These are phyloP conservation scores for Crithidia thermophila DNA, from an alignment of 208 protist genomes.

Conservation along the genomic window DNA sequence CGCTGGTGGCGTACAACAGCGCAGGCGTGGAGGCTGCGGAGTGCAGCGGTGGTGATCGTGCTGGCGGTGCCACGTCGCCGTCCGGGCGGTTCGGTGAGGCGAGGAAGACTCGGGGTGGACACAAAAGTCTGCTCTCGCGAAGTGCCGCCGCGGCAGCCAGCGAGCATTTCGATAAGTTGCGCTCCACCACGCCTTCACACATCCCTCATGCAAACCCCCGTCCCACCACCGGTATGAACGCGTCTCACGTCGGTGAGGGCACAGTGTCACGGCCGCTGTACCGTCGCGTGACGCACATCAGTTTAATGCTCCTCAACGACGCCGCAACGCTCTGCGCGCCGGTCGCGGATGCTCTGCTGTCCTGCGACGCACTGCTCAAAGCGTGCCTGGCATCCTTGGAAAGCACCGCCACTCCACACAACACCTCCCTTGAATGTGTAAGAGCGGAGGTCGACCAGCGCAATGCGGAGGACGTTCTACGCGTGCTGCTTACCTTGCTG, in stretches of 20 bases:
- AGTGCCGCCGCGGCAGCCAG: not conserved
- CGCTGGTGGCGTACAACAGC: slow-evolving; percentile 12
- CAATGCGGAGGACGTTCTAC: slow-evolving; percentile 4
- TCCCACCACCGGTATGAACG: too few species aligned
- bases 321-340: slow-evolving; percentile 13
- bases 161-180: not conserved
- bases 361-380: slow-evolving; percentile 15
- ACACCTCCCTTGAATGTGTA: not conserved
- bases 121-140: slow-evolving; percentile 23
- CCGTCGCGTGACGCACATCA: slow-evolving; percentile 6
- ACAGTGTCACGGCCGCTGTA: not conserved
- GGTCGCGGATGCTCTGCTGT: slow-evolving; percentile 25
- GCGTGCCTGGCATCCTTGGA: slow-evolving; percentile 6
- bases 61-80: not conserved
- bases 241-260: too few species aligned
- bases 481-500: slow-evolving; percentile 27
- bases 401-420: not conserved
- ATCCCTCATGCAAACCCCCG: too few species aligned
- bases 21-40: not conserved
- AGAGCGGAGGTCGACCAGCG: too few species aligned
- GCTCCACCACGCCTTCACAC: not conserved
- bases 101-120: not conserved
- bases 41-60: too few species aligned
- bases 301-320: slow-evolving; percentile 19
- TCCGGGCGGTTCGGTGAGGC: not conserved